Evolutionary conservation across 768 basidiomycete species (phyloP), one percentile per base, ranked within the genome.

Genomic region (Tricholoma furcatifolium): DNA sequence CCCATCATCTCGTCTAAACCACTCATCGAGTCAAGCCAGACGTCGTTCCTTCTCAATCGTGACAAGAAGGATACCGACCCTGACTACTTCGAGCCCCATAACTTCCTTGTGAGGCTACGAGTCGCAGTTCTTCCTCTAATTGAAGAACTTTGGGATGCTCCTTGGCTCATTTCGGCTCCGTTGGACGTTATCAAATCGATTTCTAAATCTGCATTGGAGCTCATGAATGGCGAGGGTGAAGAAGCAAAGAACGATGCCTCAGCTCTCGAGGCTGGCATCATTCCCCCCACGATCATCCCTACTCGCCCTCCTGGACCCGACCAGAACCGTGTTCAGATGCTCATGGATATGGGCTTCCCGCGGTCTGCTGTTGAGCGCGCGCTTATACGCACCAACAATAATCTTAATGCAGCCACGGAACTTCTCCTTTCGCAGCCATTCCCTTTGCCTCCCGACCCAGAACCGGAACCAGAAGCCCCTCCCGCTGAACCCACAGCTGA

Each of bases 281-380:
- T 54, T 39, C 47, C 62, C 15, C 60, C 70, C 27, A 53, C 60
- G 20, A 61, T 69, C 32, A 61, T 59, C 21, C 57, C 67, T 36
- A 63, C 70, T 18, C 73, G 69, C 20, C 66, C 66, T 55, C 69
- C 76, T 54, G 83, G 77, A 11, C 81, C 88, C 0, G 90, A 93
- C 65, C 92, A 94, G 65, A 78, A 76, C 42, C 82, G 87, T 32
- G 83, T 98, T 48, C 81, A 82, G 46, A 88, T 93, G 61, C 76
- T 98, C 50, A 87, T 83, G 9, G 97, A 98, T 62, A 98, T 99
- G 97, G 97, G 97, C 42, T 99, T 98, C 75, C 84, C 88, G 32
- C 84, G 93, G n/a, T 80, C 83, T 38, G 91, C 91, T 11, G 92
- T 87, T 2, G 89, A 91, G 63, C 81, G 86, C 47, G 96, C 96